phyloP scores from a whole-genome alignment of 1,284 basidiomycete genomes.

The Sporisorium reilianum region DNA sequence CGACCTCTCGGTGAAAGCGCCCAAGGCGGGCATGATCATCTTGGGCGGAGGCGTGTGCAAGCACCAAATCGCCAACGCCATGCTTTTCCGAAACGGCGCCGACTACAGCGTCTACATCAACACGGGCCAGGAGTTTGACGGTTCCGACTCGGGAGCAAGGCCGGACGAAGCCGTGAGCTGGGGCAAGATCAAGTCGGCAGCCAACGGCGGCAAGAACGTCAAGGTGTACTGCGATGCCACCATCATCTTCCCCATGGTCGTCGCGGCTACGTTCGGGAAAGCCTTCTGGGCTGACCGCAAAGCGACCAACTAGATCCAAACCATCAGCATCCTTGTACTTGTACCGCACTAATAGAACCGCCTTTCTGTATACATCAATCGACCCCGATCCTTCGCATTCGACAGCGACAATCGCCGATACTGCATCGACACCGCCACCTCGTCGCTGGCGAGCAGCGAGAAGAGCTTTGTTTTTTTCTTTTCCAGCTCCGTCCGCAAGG shows the following conservation, averaged over 20 bases:
- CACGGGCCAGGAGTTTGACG: slow-evolving; percentile 98
- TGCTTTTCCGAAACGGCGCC: slow-evolving; percentile 98
- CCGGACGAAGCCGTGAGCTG: slow-evolving; percentile 99
- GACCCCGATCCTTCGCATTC: not conserved
- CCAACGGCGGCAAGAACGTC: slow-evolving; percentile 82
- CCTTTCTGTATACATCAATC: not conserved
- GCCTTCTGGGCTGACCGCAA: slow-evolving; percentile 46
- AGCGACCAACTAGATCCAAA: slow-evolving; percentile 6
- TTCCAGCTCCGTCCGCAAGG: not conserved
- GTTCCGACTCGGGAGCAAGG: slow-evolving; percentile 94
- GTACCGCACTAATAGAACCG: slow-evolving; percentile 9
- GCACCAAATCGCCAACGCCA: slow-evolving; percentile 98
- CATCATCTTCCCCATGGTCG: slow-evolving; percentile 87
- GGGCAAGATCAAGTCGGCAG: slow-evolving; percentile 89
- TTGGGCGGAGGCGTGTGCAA: slow-evolving; percentile 99
- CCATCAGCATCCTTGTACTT: slow-evolving; percentile 21
- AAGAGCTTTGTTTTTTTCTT: too few relatives aligned
- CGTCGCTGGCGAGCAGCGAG: not conserved
- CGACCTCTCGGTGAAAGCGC: slow-evolving; percentile 86
- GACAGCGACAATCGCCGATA: too few relatives aligned
- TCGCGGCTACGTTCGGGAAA: slow-evolving; percentile 82
- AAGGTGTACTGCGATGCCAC: slow-evolving; percentile 86
- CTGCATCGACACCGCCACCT: too few relatives aligned
- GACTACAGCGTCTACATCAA: slow-evolving; percentile 99
- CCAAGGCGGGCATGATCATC: slow-evolving; percentile 97